A percentile compares a stretch with the other conserved stretches of the same genome.
phyloP scores from a whole-genome alignment of 1,284 basidiomycete species.

The Stygiomarasmius scandens region DNA sequence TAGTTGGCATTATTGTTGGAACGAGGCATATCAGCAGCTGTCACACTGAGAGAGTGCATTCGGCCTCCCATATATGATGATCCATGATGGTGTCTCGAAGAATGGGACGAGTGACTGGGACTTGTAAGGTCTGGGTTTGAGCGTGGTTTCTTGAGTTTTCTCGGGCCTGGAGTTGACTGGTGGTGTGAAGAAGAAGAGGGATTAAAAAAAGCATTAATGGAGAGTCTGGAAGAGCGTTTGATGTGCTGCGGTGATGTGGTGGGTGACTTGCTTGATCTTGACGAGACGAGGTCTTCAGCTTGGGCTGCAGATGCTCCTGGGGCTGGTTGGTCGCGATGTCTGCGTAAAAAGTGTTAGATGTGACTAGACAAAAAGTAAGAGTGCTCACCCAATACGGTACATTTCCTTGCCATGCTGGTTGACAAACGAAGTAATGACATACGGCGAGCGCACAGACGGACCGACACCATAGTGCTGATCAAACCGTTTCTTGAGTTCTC shows the following conservation, averaged over 20 bases:
- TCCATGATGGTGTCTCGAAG: conserved; percentile 34
- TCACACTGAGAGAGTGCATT: conserved; percentile 77
- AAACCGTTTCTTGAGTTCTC: conserved; percentile 72
- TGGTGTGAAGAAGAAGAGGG: background rate
- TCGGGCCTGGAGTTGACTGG: background rate
- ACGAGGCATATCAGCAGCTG: conserved; percentile 64
- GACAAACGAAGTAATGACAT: conserved; percentile 74
- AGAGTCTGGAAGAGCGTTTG: conserved; percentile 9
- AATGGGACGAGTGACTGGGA: conserved; percentile 7
- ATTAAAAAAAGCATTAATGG: conserved; percentile 4
- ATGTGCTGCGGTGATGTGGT: conserved; percentile 1
- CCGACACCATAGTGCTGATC: conserved; percentile 69
- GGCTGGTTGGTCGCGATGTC: conserved; percentile 48
- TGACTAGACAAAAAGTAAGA: conserved; percentile 7
- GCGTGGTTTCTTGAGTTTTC: conserved; percentile 16
- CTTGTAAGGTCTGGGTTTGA: conserved; percentile 16
- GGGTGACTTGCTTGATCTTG: conserved; percentile 1
- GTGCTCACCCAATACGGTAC: conserved; percentile 72
- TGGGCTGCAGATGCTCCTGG: conserved; percentile 31
- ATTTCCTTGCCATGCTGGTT: conserved; percentile 77
- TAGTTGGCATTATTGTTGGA: conserved; percentile 25
- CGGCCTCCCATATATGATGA: conserved; percentile 43
- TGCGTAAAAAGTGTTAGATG: conserved; percentile 25
- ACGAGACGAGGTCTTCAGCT: conserved; percentile 14
- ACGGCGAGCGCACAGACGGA: conserved; percentile 70